phyloP scores from a whole-genome alignment of 441 rosid species.

The Flueggea neowawraea region DNA sequence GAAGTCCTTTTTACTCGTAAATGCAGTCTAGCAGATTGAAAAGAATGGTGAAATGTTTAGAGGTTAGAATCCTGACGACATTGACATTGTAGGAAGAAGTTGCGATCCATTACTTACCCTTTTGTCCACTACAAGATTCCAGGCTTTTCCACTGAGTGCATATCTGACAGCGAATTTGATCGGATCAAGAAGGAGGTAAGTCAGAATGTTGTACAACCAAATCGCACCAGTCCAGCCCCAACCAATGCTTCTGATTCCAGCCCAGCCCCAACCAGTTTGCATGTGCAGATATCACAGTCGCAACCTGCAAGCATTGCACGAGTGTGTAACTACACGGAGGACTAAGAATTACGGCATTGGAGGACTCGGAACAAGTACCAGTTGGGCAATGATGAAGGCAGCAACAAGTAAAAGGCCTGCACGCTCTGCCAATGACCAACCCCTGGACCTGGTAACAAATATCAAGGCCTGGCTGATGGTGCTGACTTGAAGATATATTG shows the following conservation, averaged over 20 bases:
- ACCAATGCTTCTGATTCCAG: constrained; percentile 63
- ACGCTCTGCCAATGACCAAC: constrained; percentile 89
- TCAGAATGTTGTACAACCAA: constrained; percentile 70
- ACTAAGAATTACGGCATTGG: background rate
- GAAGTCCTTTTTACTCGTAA: constrained; percentile 80
- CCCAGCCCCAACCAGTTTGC: constrained; percentile 76
- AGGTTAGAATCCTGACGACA: too few species aligned
- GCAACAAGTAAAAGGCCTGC: constrained; percentile 57
- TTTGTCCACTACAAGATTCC: constrained; percentile 70
- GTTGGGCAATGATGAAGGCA: constrained; percentile 70
- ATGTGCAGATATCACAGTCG: constrained; percentile 59
- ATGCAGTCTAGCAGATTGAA: constrained; percentile 55
- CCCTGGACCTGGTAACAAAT: constrained; percentile 80
- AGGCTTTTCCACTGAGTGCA: constrained; percentile 76
- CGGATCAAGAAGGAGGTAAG: constrained; percentile 66
- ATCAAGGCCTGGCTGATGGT: constrained; percentile 89
- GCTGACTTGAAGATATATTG: constrained; percentile 88
- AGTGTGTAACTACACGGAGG: background rate
- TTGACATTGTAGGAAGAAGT: too few species aligned
- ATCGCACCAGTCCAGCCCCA: constrained; percentile 97
- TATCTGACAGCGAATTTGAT: constrained; percentile 75
- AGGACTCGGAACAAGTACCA: constrained; percentile 35
- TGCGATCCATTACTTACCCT: constrained; percentile 38
- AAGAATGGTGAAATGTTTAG: too few species aligned
- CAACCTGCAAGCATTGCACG: constrained; percentile 41